Evolutionary conservation across 208 protist species (phyloP).

Genomic region (Wallacemonas sp.): DNA sequence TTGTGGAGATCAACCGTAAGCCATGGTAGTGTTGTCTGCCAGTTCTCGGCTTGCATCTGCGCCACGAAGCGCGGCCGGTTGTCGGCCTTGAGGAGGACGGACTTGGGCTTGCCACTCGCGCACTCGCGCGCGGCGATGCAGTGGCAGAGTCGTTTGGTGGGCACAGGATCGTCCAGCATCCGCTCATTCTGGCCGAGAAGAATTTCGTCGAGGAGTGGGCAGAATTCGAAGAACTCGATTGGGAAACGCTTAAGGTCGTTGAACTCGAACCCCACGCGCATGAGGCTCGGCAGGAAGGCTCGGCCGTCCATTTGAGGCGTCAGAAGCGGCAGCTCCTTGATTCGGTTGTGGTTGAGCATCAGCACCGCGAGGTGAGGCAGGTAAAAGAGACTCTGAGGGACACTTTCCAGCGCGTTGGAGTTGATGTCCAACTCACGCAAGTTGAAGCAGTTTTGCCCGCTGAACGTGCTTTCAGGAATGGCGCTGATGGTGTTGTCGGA

Average conservation of each 20-base stretch:
- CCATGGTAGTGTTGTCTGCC: conserved; percentile 53
- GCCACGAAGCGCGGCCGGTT: conserved; percentile 73
- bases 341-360: conserved; percentile 69
- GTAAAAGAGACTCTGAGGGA: conserved; percentile 68
- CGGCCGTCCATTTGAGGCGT: neutral
- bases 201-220: conserved; percentile 50
- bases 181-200: conserved; percentile 66
- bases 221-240: conserved; percentile 62
- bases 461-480: conserved; percentile 50
- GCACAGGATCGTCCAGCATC: conserved; percentile 57
- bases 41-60: conserved; percentile 59
- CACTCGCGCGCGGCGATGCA: conserved; percentile 22
- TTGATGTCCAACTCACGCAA: conserved; percentile 63
- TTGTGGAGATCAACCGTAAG: conserved; percentile 77
- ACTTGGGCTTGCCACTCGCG: neutral
- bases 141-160: conserved; percentile 29
- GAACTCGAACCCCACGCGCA: conserved; percentile 66
- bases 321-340: conserved; percentile 22
- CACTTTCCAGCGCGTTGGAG: conserved; percentile 55
- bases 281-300: conserved; percentile 47
- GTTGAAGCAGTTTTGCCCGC: conserved; percentile 24
- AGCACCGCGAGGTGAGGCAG: conserved; percentile 67
- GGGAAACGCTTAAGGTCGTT: conserved; percentile 67
- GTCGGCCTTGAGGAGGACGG: conserved; percentile 22
- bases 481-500: conserved; percentile 57